Base-by-base conservation (phyloP, 139 green algal genomes). In the Chlorella sp. region DNA sequence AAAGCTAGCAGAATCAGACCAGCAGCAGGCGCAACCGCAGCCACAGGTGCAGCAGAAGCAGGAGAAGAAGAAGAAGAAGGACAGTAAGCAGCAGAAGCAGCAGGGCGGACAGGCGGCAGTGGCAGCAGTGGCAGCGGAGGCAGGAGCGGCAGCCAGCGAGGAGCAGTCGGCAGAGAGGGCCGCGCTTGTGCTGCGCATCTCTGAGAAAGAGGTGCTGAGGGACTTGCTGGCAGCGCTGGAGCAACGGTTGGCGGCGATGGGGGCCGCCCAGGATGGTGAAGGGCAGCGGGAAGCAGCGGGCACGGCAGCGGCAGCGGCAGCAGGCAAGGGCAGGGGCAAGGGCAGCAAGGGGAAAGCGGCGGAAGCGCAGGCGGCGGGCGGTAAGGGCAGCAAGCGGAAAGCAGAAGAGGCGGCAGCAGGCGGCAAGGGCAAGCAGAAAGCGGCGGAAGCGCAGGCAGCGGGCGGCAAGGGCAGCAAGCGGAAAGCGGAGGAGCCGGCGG, bases 151-250 rank as follows among this genome's bases (percentile, higher is more conserved):
- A 7, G 11, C 66, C 32, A 53, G 28, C 73, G 88, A 91, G 71
- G 40, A 2, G 26, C 32, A 42, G 60, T 53, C 11, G 39, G 89
- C 89, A 21, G 60, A 69, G 77, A 39, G 22, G 1, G 89, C 89
- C 11, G 81, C 89, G 40, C 79, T 92, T 71, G 48, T 87, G 83
- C 89, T 92, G 64, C 40, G 68, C 30, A 39, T 88, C 15, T 89
- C 81, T n/a, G 89, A 92, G 42, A 76, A 86, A n/a, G 89, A 92
- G 79, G 85, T 92, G 85, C 85, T 92, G 40, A n/a, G 60, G 15
- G 87, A 86, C n/a, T 64, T 90, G 87, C 39, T 81, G 39, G 21
- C 60, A 1, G 87, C 87, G 11, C 2, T 86, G 30, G 15, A 69
- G 39, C 12, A 2, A 18, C 60, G 78, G 39, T 78, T 86, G 87